These are phyloP conservation scores for Musa balbisiana DNA, from an alignment of 202 grass and related monocot species.

Conservation along the genomic window DNA sequence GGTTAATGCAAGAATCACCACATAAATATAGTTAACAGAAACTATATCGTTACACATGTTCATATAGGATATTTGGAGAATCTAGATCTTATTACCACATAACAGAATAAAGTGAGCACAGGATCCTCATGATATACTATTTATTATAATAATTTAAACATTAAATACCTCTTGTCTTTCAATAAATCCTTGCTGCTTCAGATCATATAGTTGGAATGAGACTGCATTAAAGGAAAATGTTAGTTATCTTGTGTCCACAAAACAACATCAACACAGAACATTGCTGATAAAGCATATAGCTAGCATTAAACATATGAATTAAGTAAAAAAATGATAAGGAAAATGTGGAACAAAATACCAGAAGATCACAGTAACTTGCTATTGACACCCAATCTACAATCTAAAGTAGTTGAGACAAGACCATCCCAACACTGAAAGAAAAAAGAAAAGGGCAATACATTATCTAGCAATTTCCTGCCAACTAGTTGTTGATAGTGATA, in stretches of 20 bases:
- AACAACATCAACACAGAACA: not conserved
- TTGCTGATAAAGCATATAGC: too few relatives aligned
- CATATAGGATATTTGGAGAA: not conserved
- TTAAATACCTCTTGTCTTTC: constrained; percentile 82
- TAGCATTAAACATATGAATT: too few relatives aligned
- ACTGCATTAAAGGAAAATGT: constrained; percentile 31
- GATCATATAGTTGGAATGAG: constrained; percentile 92
- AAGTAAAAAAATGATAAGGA: constrained; percentile 12
- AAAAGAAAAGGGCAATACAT: not conserved
- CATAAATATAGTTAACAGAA: too few relatives aligned
- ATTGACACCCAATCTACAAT: not conserved
- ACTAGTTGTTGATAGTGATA: too few relatives aligned
- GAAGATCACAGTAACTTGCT: not conserved
- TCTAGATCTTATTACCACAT: not conserved
- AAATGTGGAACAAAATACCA: not conserved
- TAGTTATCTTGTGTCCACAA: not conserved
- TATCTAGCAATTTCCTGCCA: too few relatives aligned
- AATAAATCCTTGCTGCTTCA: constrained; percentile 98
- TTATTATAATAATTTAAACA: not conserved
- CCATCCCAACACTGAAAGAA: not conserved
- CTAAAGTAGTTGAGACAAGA: not conserved
- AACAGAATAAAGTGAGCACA: too few relatives aligned
- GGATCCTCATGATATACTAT: not conserved
- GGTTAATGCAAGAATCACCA: too few relatives aligned
- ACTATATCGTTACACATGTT: too few relatives aligned